Percentiles rank a stretch among this genome's conserved stretches.
Conservation (phyloP, 2,329 filamentous ascomycete species). For the Setomelanomma holmii region DNA sequence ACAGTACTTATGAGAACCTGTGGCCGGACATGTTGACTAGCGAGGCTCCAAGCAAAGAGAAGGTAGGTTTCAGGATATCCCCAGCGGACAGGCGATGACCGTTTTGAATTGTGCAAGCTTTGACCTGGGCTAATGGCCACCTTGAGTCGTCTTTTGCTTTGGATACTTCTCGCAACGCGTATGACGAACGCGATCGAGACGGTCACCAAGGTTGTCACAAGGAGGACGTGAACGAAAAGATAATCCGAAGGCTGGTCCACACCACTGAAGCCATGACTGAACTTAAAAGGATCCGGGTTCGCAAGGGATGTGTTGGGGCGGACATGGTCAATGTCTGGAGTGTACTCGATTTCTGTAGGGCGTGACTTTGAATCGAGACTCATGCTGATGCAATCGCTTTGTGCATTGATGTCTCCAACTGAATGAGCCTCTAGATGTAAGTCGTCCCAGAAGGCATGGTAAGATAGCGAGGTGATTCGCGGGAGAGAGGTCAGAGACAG, state of each 20-base stretch:
- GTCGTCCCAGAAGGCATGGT: too few relatives aligned
- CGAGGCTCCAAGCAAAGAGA: neutral
- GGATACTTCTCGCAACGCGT: neutral
- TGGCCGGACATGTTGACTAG: neutral
- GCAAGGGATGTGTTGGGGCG: neutral
- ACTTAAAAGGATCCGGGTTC: conserved; percentile 33
- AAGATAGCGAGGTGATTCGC: too few relatives aligned
- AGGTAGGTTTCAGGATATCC: neutral
- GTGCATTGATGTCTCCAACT: too few relatives aligned
- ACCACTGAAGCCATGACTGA: conserved; percentile 51
- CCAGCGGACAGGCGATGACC: neutral
- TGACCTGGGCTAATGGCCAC: neutral
- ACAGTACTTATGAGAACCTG: neutral
- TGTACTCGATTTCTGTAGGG: neutral
- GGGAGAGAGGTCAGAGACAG: too few relatives aligned
- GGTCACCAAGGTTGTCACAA: neutral
- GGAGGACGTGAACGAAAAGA: conserved; percentile 30
- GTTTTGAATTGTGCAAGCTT: neutral
- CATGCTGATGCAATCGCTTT: neutral
- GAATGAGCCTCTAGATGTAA: too few relatives aligned
- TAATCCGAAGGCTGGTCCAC: conserved; percentile 54
- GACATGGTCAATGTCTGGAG: neutral
- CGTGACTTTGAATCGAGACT: neutral
- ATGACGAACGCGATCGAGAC: neutral
- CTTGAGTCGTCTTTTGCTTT: neutral